Base-by-base conservation (phyloP, 805 yeast genomes). In the Kodamaea hsintzibuensis region DNA sequence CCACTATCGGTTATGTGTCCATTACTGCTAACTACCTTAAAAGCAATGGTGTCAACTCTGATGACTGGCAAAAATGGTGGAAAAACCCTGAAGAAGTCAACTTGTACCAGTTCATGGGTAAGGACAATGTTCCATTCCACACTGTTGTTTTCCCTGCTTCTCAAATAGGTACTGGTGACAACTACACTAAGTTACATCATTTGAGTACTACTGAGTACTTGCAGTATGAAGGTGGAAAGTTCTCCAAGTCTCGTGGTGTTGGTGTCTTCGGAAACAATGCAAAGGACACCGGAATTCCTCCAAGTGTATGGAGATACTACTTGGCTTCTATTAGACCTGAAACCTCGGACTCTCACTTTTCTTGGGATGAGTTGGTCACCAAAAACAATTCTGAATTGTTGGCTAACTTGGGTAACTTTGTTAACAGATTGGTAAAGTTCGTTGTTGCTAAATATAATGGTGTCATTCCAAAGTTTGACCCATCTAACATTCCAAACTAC, bases 231-330 rank as follows among this genome's bases (percentile, higher is more conserved):
- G 96, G 93, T 57, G 99, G 99, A 60, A 95, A 95, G 73, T 95
- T 95, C 78, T 93, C 98, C 53, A 95, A 95, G 76, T 90, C 97
- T n/a, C 85, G 99, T 75, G 95, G 95, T 62, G 82, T 93, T 57
- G 99, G 99, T 73, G 99, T 95, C 44, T 95, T 95, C 67, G 99
- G 99, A 68, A 93, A 93, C 76, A 92, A 90, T 67, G 99, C 98
- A 42, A 84, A 91, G 73, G 97, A 89, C 38, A 89, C 96, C 38
- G 97, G 97, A 40, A 72, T 95, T 35, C 78, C 96, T 2, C 85
- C 98, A 45, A 88, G 96, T 44, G 98, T 95, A 42, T 95, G 99
- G 99, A 86, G 99, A 81, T 95, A 93, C 74, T 95, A 95, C 73
- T 80, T 95, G 69, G 88, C 96, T 2, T 82, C 91, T 45, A 84